Base-by-base conservation (phyloP, 78 protist species). In the Protostelium mycophagum region DNA sequence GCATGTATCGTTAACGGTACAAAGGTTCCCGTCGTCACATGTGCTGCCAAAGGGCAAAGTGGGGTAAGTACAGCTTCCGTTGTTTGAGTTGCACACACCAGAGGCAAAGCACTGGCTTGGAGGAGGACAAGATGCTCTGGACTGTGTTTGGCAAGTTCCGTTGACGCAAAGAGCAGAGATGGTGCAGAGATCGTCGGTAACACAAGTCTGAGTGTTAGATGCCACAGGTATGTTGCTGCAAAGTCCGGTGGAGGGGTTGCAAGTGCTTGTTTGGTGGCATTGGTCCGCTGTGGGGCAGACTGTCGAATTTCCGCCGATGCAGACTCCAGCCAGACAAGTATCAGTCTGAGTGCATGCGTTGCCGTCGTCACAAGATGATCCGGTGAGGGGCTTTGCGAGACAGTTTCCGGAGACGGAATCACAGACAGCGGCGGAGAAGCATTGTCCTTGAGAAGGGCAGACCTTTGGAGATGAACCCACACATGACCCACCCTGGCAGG, bases 401-500 rank as follows among this genome's bases (percentile, higher is more conserved):
- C 86, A 85, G 86, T 5, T 16, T 23, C 83, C 38, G 16, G 86
- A 37, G 86, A 51, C 73, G 88, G 88, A 10, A 10, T 87, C 38
- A 36, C 88, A 87, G 35, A 36, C 88, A 36, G 63, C 38, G 38
- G 88, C 28, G 63, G 88, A 51, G 73, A 51, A 51, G 73, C 73
- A 51, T 16, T 51, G 73, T 25, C 73, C 73, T 5, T 5, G 31
- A 25, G 73, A 51, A 0, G 36, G 1, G 63, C 90, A 88, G 1
- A 28, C 34, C 36, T 86, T 86, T 5, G 85, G 0, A 28, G 28
- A 28, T 23, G 37, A 73, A 1, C 83, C 88, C n/a, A 34, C 37
- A 89, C 94, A 92, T 0, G 1, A 1, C 16, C 91, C 88, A 28
- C 31, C 31, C 0, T 38, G 83, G 38, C 92, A 90, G 5, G 88